phyloP scores from a whole-genome alignment of 139 green algal genomes.

The Axilococcus clingmanii region DNA sequence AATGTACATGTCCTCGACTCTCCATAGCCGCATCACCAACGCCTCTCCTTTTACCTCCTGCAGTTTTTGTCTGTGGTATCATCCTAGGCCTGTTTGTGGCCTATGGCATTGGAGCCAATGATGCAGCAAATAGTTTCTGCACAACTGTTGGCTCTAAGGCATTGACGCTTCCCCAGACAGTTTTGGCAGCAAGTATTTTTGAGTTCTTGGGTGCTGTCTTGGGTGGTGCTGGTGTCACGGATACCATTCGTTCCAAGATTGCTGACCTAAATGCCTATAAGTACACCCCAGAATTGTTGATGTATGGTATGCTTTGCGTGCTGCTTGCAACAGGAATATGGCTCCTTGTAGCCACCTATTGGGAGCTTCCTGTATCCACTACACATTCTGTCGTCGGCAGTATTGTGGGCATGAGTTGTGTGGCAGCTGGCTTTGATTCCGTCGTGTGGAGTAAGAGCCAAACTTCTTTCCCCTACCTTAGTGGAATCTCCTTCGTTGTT shows the following conservation, averaged over 20 bases:
- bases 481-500: slow-evolving; percentile 32
- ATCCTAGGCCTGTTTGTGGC: slow-evolving; percentile 20
- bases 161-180: slow-evolving; percentile 19
- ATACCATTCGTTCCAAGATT: slow-evolving; percentile 34
- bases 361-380: slow-evolving; percentile 42
- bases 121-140: slow-evolving; percentile 14
- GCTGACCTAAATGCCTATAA: slow-evolving; percentile 24
- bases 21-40: slow-evolving; percentile 20
- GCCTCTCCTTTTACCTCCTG: too few species aligned
- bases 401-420: slow-evolving; percentile 21
- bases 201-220: slow-evolving; percentile 29
- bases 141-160: slow-evolving; percentile 21
- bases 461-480: slow-evolving; percentile 27
- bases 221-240: slow-evolving; percentile 38
- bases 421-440: slow-evolving; percentile 6
- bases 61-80: slow-evolving; percentile 22
- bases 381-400: slow-evolving; percentile 35
- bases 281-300: slow-evolving; percentile 34
- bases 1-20: too few species aligned
- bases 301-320: slow-evolving; percentile 58
- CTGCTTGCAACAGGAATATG: slow-evolving; percentile 39
- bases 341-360: slow-evolving; percentile 37
- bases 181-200: slow-evolving; percentile 25
- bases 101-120: slow-evolving; percentile 29
- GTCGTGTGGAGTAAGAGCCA: slow-evolving; percentile 8